These are phyloP conservation scores for Chlorella variabilis DNA, from an alignment of 163 green algal genomes.

Conservation along the genomic window DNA sequence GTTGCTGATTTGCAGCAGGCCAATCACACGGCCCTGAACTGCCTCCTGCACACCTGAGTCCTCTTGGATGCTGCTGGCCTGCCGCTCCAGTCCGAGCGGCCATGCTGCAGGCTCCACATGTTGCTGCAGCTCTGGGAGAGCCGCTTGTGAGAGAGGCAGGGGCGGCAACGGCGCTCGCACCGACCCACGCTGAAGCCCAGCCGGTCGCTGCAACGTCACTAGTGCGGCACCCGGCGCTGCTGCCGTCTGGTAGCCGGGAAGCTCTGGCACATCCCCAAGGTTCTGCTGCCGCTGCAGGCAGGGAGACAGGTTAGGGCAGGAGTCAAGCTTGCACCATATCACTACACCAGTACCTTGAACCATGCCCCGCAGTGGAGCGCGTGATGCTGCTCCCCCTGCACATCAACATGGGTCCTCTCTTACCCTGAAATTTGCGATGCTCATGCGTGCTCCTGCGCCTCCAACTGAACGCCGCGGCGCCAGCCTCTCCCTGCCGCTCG, in stretches of 20 bases:
- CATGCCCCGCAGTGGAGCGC: too few species aligned
- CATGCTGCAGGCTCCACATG: not conserved
- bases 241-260: not conserved
- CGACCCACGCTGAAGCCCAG: not conserved
- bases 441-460: slow-evolving; percentile 35
- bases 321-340: not conserved
- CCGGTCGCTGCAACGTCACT: not conserved
- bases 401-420: too few species aligned
- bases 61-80: not conserved
- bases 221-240: not conserved
- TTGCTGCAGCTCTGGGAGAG: not conserved
- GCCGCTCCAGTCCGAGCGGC: not conserved
- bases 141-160: not conserved
- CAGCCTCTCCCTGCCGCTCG: not conserved
- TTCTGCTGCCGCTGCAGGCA: slow-evolving; percentile 9
- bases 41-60: not conserved
- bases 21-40: too few species aligned
- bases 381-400: too few species aligned
- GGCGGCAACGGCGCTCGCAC: not conserved
- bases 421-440: slow-evolving; percentile 19
- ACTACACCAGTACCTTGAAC: too few species aligned
- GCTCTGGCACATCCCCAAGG: not conserved
- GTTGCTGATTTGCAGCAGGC: too few species aligned
- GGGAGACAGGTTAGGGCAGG: not conserved
- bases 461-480: slow-evolving; percentile 18